phyloP scores from a whole-genome alignment of 768 basidiomycete species.

The Lentinula detonsa region DNA sequence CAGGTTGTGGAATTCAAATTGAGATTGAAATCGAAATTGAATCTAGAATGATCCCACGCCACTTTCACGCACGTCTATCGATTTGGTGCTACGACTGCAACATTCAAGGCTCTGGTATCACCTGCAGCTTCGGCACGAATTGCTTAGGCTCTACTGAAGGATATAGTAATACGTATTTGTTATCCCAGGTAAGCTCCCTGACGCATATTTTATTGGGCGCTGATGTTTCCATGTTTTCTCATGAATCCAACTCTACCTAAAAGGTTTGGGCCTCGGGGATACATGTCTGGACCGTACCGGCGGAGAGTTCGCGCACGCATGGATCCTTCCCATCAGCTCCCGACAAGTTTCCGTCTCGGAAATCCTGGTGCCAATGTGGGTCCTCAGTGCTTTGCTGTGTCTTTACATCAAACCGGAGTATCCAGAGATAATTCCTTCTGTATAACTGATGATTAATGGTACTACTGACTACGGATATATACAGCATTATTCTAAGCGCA shows the following conservation, averaged over 20 bases:
- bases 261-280: neutral
- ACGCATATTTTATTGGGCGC: too few species aligned
- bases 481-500: neutral
- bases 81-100: too few species aligned
- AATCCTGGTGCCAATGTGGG: neutral
- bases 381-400: neutral
- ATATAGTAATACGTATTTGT: too few species aligned
- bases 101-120: too few species aligned
- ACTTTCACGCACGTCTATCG: too few species aligned
- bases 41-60: too few species aligned
- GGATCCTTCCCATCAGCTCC: neutral
- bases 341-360: neutral
- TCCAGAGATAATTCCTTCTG: neutral
- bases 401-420: neutral
- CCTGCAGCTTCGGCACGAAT: too few species aligned
- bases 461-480: neutral
- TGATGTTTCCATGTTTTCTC: too few species aligned
- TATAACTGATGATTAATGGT: neutral
- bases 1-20: neutral
- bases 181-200: too few species aligned
- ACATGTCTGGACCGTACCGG: neutral
- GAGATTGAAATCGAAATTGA: too few species aligned
- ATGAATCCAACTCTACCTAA: too few species aligned
- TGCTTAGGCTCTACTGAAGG: too few species aligned
- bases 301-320: neutral